Base-by-base conservation (phyloP, 2,329 filamentous ascomycete genomes). In the Colletotrichum sp. region DNA sequence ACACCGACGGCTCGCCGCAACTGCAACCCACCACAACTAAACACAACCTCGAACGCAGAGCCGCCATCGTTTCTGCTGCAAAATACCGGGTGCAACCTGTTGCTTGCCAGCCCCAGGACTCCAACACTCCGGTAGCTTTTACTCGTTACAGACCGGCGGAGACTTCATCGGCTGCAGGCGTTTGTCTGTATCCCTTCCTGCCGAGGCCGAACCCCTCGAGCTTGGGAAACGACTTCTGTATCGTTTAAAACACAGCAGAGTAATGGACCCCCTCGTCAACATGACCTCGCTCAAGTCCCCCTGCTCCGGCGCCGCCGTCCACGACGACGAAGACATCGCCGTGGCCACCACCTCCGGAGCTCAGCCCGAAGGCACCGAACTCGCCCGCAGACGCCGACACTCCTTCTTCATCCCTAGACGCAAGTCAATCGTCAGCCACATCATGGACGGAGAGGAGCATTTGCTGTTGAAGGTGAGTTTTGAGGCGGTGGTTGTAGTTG, bases 381-480 rank as follows among this genome's bases (percentile, higher is more conserved):
- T 81, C 69, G 81, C 76, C 72, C 85, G 86, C 71, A 85, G 88
- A 72, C 86, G 91, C 52, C 87, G 90, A 8, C 91, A 90, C 79
- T 93, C 91, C 4, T 90, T 89, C 71, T 91, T 91, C 74, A 84
- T 90, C 70, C 90, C 89, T 3, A 85, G 91, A 79, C 86, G 91
- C 78, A 91, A 89, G 78, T 92, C 91, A 13, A 85, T 92, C n/a
- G 88, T 92, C 48, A 88, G 89, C 79, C 87, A 90, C 70, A 88
- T 91, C 77, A 90, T 93, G 86, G 92, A 93, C 57, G 88, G 90
- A 48, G 92, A 93, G 78, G 92, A 93, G 79, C 86, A 88, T 27
- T 82, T 93, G 36, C 81, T 93, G 70, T 86, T 93, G 69, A 92
- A 90, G 87, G 88, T 90, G 79, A 32, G 79, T 77, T 52, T 52